Base-by-base conservation (phyloP, 257 asterid species). In the Solanum piurae region DNA sequence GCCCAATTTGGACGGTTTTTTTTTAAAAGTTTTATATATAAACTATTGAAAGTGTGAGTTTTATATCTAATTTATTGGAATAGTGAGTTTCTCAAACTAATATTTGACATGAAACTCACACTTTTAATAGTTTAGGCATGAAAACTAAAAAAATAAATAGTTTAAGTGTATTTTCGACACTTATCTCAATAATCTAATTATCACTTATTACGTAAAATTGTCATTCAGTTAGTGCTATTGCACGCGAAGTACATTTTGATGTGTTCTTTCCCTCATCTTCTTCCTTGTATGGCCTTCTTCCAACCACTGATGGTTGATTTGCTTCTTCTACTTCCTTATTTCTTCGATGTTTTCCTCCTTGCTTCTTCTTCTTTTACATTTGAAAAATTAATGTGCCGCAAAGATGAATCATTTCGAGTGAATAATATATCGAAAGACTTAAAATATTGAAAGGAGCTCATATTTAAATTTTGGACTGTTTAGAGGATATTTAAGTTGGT, bases 11-110 rank as follows among this genome's bases (percentile, higher is more conserved):
- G n/a, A 0, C 23, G 0, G 9, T 16, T 52, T 52, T 52, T 52
- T 37, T 37, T 36, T 36, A 37, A 29, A 16, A 52, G n/a, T 52
- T 52, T 16, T 0, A 52, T 13, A 46, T 5, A 13, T 46, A 0
- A 46, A 14, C 6, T 46, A 46, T 46, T 46, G 7, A 46, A 46
- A 46, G 0, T 46, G 20, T 46, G 20, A 46, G 20, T 46, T 44
- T 40, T 13, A 46, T 52, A 16, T 52, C 1, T 16, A 16, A 52
- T 16, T 16, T 44, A 44, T 44, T 44, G 52, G 1, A 0, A 44
- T 0, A 0, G 1, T 44, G 0, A 44, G 52, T 44, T 46, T 12
- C 3, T 46, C 55, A 46, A 46, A 46, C 2, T 46, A 13, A 13
- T 5, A 46, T 0, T 44, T 44, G 20, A 18, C 10, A 55, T 0